A percentile compares a stretch with the other conserved stretches of the same genome.
These are phyloP conservation scores for Grosmannia huntii DNA, from an alignment of 2,329 filamentous ascomycete genomes.

Conservation along the genomic window DNA sequence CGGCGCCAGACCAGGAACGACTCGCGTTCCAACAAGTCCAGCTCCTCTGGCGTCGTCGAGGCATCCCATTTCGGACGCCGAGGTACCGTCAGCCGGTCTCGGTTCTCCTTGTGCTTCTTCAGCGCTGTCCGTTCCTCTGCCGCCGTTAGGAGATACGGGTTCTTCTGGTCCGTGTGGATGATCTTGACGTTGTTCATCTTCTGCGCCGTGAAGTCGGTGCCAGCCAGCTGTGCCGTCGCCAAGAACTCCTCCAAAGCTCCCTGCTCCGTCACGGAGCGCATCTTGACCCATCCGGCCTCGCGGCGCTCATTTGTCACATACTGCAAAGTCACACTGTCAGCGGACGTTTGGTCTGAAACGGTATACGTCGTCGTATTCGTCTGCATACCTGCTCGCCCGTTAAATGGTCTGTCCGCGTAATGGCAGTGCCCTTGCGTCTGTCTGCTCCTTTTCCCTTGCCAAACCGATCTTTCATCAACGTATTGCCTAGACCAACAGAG, in stretches of 20 bases:
- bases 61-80: conserved; percentile 81
- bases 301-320: conserved; percentile 86
- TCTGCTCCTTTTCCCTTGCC: conserved; percentile 80
- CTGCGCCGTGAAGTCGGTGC: conserved; percentile 96
- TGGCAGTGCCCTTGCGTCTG: conserved; percentile 54
- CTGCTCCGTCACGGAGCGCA: conserved; percentile 97
- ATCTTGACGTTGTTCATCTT: conserved; percentile 99
- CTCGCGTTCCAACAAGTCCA: conserved; percentile 69
- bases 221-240: conserved; percentile 89
- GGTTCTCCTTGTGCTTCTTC: conserved; percentile 74
- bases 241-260: conserved; percentile 93
- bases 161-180: conserved; percentile 91
- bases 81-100: conserved; percentile 70
- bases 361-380: neutral
- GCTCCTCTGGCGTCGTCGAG: conserved; percentile 66
- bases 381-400: conserved; percentile 58
- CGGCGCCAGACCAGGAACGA: conserved; percentile 79
- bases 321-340: conserved; percentile 20
- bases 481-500: conserved; percentile 85
- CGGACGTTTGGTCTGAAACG: neutral
- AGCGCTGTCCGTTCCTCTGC: conserved; percentile 68
- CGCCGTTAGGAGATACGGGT: conserved; percentile 80
- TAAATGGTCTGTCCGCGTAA: conserved; percentile 59
- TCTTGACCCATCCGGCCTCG: conserved; percentile 96
- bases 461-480: conserved; percentile 97